Percentiles rank a stretch among this genome's conserved stretches.
These are phyloP conservation scores for Hamigera avellanea DNA, from an alignment of 495 filamentous ascomycete genomes.

Conservation along the genomic window DNA sequence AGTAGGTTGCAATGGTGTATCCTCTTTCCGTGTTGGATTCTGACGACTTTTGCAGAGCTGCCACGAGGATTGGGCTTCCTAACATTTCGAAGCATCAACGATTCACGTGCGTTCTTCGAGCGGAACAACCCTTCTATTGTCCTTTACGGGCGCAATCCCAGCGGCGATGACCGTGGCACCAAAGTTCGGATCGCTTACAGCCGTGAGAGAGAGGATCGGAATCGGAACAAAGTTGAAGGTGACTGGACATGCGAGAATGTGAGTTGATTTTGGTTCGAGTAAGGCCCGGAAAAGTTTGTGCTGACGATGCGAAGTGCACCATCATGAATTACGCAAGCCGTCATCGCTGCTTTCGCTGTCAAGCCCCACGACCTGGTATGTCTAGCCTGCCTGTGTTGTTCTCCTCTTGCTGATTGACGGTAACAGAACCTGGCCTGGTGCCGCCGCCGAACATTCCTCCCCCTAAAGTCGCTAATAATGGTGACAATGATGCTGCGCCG, in stretches of 20 bases:
- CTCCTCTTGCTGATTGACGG: constrained; percentile 6
- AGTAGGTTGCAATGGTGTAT: constrained; percentile 29
- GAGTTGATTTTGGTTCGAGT: constrained; percentile 10
- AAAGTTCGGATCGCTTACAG: constrained; percentile 49
- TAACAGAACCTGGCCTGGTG: constrained; percentile 11
- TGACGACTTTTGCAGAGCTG: constrained; percentile 27
- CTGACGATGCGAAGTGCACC: constrained; percentile 43
- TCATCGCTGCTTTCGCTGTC: constrained; percentile 62
- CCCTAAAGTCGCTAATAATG: constrained; percentile 44
- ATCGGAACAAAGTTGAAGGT: constrained; percentile 43
- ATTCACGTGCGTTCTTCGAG: constrained; percentile 56
- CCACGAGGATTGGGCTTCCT: constrained; percentile 59
- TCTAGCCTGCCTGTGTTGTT: constrained; percentile 1
- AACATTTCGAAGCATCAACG: constrained; percentile 46
- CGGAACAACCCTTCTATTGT: constrained; percentile 51
- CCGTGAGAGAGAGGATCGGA: constrained; percentile 44
- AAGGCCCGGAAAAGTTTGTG: background rate
- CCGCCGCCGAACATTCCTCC: constrained; percentile 23
- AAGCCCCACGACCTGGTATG: constrained; percentile 58
- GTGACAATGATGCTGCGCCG: constrained; percentile 70
- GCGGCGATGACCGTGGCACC: constrained; percentile 39
- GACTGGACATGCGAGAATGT: constrained; percentile 73
- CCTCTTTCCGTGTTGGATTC: too few relatives aligned
- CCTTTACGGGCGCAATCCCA: constrained; percentile 36
- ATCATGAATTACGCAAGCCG: constrained; percentile 62